phyloP scores from a whole-genome alignment of 805 yeast genomes.

The Barnettozyma vustinii region DNA sequence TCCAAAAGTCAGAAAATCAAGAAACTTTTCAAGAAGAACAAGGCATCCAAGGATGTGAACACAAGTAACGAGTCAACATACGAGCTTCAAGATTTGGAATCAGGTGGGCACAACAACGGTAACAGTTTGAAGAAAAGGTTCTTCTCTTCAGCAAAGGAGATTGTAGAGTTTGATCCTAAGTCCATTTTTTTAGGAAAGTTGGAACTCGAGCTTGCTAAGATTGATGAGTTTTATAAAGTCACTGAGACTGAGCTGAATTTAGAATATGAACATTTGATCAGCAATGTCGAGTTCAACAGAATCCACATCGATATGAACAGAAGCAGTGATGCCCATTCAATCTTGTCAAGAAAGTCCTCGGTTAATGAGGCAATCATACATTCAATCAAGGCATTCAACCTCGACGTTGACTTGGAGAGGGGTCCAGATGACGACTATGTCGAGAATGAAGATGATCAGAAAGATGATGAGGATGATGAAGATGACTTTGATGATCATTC shows the following conservation, averaged over 20 bases:
- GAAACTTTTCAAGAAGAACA: constrained; percentile 8
- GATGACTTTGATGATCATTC: constrained; percentile 36
- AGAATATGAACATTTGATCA: constrained; percentile 40
- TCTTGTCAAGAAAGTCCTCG: constrained; percentile 20
- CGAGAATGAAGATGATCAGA: constrained; percentile 22
- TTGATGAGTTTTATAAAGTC: constrained; percentile 44
- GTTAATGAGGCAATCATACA: constrained; percentile 17
- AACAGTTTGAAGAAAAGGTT: neutral
- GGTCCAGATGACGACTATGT: constrained; percentile 23
- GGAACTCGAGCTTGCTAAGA: constrained; percentile 42
- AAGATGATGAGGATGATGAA: constrained; percentile 32
- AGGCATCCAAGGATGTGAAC: neutral
- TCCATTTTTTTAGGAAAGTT: constrained; percentile 43
- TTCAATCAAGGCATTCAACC: constrained; percentile 17
- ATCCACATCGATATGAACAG: constrained; percentile 21
- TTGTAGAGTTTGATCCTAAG: constrained; percentile 28
- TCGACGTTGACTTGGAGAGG: constrained; percentile 16
- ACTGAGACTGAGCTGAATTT: constrained; percentile 42
- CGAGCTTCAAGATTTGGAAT: constrained; percentile 24
- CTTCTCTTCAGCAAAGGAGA: constrained; percentile 1
- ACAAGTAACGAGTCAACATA: constrained; percentile 8
- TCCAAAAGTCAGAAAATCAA: neutral
- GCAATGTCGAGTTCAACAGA: constrained; percentile 40
- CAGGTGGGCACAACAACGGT: neutral
- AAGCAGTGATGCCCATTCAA: constrained; percentile 21